Conservation (phyloP, 1,284 basidiomycete genomes). For the Sporisorium exsertum region DNA sequence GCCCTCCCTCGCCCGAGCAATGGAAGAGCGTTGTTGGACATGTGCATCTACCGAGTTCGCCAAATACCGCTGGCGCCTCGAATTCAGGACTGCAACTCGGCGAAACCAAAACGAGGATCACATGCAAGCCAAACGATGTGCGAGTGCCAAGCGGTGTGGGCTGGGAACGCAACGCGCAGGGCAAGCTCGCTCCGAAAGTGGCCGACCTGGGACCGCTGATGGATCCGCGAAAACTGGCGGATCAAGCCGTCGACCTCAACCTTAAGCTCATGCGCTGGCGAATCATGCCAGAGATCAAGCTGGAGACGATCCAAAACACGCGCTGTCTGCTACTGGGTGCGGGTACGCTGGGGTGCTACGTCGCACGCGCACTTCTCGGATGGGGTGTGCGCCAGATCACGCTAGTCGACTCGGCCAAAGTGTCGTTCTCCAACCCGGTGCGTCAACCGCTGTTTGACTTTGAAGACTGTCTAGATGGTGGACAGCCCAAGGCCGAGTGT, state of each 20-base stretch:
- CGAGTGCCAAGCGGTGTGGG: slow-evolving; percentile 78
- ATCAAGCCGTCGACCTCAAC: slow-evolving; percentile 96
- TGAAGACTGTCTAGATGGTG: slow-evolving; percentile 90
- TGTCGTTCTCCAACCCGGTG: slow-evolving; percentile 97
- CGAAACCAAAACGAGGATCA: slow-evolving; percentile 12
- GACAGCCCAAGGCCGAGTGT: slow-evolving; percentile 90
- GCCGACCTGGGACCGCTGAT: slow-evolving; percentile 95
- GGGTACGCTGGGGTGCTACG: slow-evolving; percentile 96
- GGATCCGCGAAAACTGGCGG: slow-evolving; percentile 86
- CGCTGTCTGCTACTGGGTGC: slow-evolving; percentile 89
- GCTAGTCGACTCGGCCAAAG: slow-evolving; percentile 86
- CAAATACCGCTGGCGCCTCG: neutral
- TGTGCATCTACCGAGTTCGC: slow-evolving; percentile 16
- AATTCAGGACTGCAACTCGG: neutral
- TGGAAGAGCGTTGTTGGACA: slow-evolving; percentile 24
- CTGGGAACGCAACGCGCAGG: slow-evolving; percentile 90
- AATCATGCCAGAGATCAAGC: slow-evolving; percentile 86
- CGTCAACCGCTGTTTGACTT: slow-evolving; percentile 96
- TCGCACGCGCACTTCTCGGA: slow-evolving; percentile 83
- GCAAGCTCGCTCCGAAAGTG: slow-evolving; percentile 86
- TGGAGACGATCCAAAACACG: slow-evolving; percentile 85
- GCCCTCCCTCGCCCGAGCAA: neutral
- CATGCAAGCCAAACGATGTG: slow-evolving; percentile 29
- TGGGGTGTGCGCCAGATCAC: slow-evolving; percentile 96
- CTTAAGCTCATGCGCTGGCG: slow-evolving; percentile 98